A percentile compares a stretch with the other conserved stretches of the same genome.
These are phyloP conservation scores for Suillus clintonianus DNA, from an alignment of 768 basidiomycete genomes.

Conservation along the genomic window DNA sequence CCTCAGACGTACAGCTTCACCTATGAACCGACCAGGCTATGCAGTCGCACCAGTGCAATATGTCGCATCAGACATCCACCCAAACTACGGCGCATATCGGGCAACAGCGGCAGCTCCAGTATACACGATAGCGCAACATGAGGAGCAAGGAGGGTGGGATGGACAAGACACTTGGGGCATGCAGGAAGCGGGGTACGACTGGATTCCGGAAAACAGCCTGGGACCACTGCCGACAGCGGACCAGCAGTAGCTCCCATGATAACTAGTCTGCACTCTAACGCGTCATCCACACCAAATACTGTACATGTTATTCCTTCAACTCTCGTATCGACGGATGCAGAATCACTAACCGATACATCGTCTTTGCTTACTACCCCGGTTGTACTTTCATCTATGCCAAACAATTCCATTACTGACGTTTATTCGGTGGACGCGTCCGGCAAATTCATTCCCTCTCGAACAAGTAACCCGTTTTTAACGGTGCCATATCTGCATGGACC, in stretches of 20 bases:
- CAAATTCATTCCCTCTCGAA: too few species aligned
- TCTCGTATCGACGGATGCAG: too few species aligned
- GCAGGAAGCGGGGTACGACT: not conserved
- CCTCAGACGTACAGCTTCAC: too few species aligned
- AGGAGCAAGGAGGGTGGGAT: too few species aligned
- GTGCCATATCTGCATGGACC: constrained; percentile 9
- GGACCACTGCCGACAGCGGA: not conserved
- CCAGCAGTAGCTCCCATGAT: not conserved
- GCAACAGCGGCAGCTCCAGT: not conserved
- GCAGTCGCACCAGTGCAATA: not conserved
- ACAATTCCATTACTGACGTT: too few species aligned
- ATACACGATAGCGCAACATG: not conserved
- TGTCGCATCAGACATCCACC: not conserved
- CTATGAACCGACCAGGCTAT: accelerated
- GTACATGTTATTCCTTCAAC: too few species aligned
- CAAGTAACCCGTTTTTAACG: not conserved
- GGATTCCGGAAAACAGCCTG: not conserved
- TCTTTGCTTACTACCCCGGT: too few species aligned
- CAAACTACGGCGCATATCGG: not conserved
- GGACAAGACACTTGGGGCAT: too few species aligned
- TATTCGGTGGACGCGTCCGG: too few species aligned
- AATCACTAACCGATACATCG: too few species aligned
- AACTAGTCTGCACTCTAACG: not conserved
- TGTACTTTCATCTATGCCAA: too few species aligned
- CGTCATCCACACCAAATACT: not conserved